Evolutionary conservation across 2,329 filamentous ascomycete genomes (phyloP), one percentile per base, ranked within the genome.

Genomic region (Cadophora gregata): DNA sequence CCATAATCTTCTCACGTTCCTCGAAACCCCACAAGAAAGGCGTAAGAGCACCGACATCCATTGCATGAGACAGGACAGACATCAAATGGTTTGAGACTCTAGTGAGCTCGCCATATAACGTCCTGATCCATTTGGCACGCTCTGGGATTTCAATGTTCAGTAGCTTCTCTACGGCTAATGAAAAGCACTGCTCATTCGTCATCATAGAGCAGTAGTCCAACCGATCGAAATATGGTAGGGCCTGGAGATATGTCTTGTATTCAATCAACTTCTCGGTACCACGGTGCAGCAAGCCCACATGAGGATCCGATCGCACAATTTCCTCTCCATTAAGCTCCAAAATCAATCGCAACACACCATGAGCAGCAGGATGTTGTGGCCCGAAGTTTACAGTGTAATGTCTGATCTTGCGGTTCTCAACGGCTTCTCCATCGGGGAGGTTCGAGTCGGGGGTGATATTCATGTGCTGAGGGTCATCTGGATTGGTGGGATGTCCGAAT

Each of bases 311-410:
- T 78, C 96, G 92, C 76, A 99, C 85, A 78, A 99, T 98, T 82
- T 97, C 93, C 84, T 99, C 96, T 79, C 96, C 96, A 81, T 93
- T 97, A 79, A 99, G 87, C 81, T 99, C 96, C 75, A 99, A 88
- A 84, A 99, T 99, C 82, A 99, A 83, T 64, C 96, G 93, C 82
- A 99, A 83, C 88, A 99, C 96, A 77, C 96, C 96, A 87, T 99
- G 96, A 76, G 96, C 96, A 72, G 96, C 96, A 47, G 96, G 96
- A 85, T 99, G 96, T 86, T 99, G 96, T 71, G 96, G 96, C 65
- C 96, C 96, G 77, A 99, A 99, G 86, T 99, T 99, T 84, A 99
- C 95, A 7, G 96, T 99, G 84, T 99, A 99, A 83, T 99, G 96
- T 73, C 96, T 90, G 79, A 99, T 91, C 86, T 97, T 98, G 80